A percentile compares a stretch with the other conserved stretches of the same genome.
These are phyloP conservation scores for Extremus antarcticus DNA, from an alignment of 495 filamentous ascomycete genomes.

Conservation along the genomic window DNA sequence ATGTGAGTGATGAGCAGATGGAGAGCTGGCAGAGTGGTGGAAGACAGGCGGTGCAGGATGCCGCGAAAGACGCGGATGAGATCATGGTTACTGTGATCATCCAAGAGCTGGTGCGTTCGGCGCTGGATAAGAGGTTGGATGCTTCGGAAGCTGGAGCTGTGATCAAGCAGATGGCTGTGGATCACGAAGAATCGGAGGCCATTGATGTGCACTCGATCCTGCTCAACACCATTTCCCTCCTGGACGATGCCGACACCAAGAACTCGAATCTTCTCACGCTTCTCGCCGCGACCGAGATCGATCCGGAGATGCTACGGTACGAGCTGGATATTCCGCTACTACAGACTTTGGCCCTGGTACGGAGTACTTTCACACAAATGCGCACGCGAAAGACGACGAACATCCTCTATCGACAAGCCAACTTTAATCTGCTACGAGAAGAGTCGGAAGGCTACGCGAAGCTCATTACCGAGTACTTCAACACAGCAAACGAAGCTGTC, in stretches of 20 bases:
- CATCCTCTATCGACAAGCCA: conserved; percentile 84
- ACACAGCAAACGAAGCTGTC: conserved; percentile 43
- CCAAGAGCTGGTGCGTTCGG: conserved; percentile 71
- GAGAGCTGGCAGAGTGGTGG: conserved; percentile 47
- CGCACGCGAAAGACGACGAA: conserved; percentile 83
- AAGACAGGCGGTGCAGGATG: conserved; percentile 35
- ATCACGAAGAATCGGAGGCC: conserved; percentile 38
- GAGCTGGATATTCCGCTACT: conserved; percentile 71
- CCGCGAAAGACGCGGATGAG: conserved; percentile 53
- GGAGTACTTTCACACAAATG: conserved; percentile 71
- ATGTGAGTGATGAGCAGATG: conserved; percentile 40
- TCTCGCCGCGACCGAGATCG: conserved; percentile 59
- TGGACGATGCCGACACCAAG: conserved; percentile 52
- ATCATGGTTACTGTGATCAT: conserved; percentile 58
- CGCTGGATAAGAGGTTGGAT: conserved; percentile 54
- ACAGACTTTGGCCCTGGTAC: conserved; percentile 62
- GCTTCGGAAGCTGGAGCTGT: conserved; percentile 58
- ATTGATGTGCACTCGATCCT: conserved; percentile 49
- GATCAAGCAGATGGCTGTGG: conserved; percentile 63
- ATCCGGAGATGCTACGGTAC: conserved; percentile 60
- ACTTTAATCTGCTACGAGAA: conserved; percentile 91
- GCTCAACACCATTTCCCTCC: conserved; percentile 67
- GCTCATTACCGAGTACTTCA: conserved; percentile 78
- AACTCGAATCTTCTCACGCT: conserved; percentile 41
- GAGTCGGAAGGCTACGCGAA: conserved; percentile 93